Evolutionary conservation across 176 grass and related monocot species (phyloP), one percentile per base, ranked within the genome.

Genomic region (Avena atlantica): DNA sequence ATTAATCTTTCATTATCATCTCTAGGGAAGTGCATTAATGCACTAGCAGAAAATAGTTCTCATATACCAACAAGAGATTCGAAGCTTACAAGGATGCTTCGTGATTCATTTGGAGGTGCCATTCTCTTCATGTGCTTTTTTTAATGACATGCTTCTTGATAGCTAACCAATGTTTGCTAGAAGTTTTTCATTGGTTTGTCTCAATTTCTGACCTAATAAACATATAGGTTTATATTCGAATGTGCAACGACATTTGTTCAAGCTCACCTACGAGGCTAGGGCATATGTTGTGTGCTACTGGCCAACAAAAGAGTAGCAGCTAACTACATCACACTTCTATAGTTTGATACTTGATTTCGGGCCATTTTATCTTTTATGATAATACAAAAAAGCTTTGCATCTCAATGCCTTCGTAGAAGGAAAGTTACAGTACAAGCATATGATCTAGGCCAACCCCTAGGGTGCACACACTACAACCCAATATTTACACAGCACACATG

Each of bases 41-140:
- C 93, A 44, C 82, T 98, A 88, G 96, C 96, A 88, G 96, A 98
- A 84, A 92, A 96, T 84, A 91, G 90, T 86, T 85, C 90, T 69
- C 89, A 98, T 91, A 89, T 98, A 92, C 96, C 96, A 64, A 98
- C 80, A 50, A 94, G 96, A 88, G 96, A 96, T 52, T 98, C 96
- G 65, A 98, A 98, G 66, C 88, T 98, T 80, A 98, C 96, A 84
- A 98, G 96, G 87, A 86, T 98, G 49, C 87, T 98, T 37, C 93
- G 96, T 85, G 96, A 98, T 91, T 98, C 96, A 84, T 98, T 98
- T 93, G 96, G 96, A 94, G 96, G 96, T 98, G 52, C 27, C 88
- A 66, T 34, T 89, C 49, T 76, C 34, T 63, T 20, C 45, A 81
- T 15, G 24, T 95, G 24, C 0, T 73, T 88, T 78, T 55, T 83